Evolutionary conservation across 345 rosid genomes (phyloP).

Genomic region (Hevea brasiliensis): DNA sequence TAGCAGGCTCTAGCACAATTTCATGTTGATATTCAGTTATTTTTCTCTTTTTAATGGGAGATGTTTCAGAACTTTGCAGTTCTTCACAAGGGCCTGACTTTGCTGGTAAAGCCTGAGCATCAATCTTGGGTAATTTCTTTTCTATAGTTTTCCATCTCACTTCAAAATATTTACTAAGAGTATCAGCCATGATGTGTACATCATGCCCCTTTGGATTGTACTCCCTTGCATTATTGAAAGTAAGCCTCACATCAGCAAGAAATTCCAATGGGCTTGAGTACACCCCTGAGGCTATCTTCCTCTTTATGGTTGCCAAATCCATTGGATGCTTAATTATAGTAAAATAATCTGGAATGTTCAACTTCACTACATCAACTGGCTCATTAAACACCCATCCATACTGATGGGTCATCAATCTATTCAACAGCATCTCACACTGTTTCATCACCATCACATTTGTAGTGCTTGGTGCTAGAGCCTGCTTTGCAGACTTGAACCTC

Average conservation of each 20-base stretch:
- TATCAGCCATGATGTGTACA: conserved; percentile 45
- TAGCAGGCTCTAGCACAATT: conserved; percentile 19
- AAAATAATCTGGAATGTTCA: conserved; percentile 41
- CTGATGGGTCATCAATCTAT: conserved; percentile 45
- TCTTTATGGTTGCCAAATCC: conserved; percentile 58
- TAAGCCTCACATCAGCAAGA: conserved; percentile 48
- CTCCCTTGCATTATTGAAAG: conserved; percentile 54
- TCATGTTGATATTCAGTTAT: conserved; percentile 13
- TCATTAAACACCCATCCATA: conserved; percentile 44
- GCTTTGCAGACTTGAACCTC: conserved; percentile 51
- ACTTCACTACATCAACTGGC: conserved; percentile 45
- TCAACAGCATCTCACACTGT: conserved; percentile 28
- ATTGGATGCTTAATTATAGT: conserved; percentile 50
- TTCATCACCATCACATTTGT: conserved; percentile 38
- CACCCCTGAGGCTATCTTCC: conserved; percentile 25
- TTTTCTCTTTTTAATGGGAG: conserved; percentile 25
- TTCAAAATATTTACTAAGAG: conserved; percentile 33
- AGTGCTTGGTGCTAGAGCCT: conserved; percentile 35
- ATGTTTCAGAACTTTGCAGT: conserved; percentile 5
- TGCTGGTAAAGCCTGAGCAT: not conserved
- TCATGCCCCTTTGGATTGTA: conserved; percentile 50
- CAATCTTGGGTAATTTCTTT: conserved; percentile 24
- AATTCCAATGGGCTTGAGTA: conserved; percentile 44
- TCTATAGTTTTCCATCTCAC: conserved; percentile 33
- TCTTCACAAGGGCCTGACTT: conserved; percentile 4